These are phyloP conservation scores for Tylopilus vinaceipallidus DNA, from an alignment of 768 basidiomycete genomes.

Conservation along the genomic window DNA sequence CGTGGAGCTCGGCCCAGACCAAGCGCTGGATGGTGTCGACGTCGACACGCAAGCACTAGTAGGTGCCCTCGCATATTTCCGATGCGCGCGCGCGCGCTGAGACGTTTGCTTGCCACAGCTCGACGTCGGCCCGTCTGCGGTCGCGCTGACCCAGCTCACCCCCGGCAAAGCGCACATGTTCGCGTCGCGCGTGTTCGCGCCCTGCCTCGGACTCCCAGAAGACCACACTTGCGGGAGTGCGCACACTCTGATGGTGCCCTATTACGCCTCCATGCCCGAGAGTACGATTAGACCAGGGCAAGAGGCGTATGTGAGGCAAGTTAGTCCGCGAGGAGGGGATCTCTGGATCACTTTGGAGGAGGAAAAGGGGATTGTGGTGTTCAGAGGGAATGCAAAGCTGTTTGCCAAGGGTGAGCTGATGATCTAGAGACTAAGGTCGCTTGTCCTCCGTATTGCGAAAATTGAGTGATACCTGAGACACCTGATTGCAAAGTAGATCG, in stretches of 20 bases:
- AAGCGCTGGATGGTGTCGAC: conserved; percentile 34
- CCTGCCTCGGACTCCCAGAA: conserved; percentile 34
- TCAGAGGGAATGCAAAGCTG: conserved; percentile 36
- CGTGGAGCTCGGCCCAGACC: conserved; percentile 40
- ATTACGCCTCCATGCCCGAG: conserved; percentile 37
- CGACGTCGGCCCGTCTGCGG: conserved; percentile 13
- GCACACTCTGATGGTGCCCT: conserved; percentile 47
- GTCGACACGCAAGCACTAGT: conserved; percentile 37
- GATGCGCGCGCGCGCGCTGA: not conserved
- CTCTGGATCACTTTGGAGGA: conserved; percentile 40
- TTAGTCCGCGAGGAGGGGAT: conserved; percentile 50
- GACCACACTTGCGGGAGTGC: conserved; percentile 56
- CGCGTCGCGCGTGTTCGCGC: conserved; percentile 52
- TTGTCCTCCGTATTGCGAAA: too few species aligned
- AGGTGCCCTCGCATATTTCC: not conserved
- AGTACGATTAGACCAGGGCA: conserved; percentile 23
- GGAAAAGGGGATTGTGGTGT: conserved; percentile 27
- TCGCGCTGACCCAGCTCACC: conserved; percentile 40
- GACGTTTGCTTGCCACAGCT: not conserved
- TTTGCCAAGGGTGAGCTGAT: conserved; percentile 4
- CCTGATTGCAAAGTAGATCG: too few species aligned
- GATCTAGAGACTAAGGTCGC: not conserved
- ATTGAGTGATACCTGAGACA: too few species aligned
- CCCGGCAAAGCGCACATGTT: conserved; percentile 36
- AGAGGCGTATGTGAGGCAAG: conserved; percentile 46